phyloP scores from a whole-genome alignment of 2,329 filamentous ascomycete species.

The Cordyceps pruinosa region DNA sequence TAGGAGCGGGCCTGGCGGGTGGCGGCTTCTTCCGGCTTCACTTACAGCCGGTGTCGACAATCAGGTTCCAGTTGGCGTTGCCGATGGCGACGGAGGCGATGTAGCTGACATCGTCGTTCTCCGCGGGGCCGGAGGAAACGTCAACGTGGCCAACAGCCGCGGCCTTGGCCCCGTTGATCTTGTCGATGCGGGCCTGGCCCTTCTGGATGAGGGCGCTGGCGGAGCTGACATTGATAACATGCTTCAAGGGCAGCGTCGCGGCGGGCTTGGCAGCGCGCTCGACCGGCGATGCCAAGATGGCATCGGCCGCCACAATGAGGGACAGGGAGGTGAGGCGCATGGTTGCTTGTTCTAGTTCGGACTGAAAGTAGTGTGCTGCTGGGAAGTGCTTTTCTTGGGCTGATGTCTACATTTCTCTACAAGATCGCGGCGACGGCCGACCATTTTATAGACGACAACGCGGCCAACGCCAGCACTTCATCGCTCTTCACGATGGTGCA shows the following conservation, averaged over 20 bases:
- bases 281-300: slow-evolving; percentile 20
- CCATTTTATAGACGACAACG: background rate
- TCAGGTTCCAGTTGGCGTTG: slow-evolving; percentile 20
- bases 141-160: slow-evolving; percentile 4
- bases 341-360: background rate
- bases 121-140: slow-evolving; percentile 19
- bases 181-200: slow-evolving; percentile 19
- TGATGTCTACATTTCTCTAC: background rate
- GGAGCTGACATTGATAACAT: slow-evolving; percentile 19
- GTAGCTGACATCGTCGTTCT: slow-evolving; percentile 22
- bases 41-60: slow-evolving; percentile 25
- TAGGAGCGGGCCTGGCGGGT: background rate
- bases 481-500: background rate
- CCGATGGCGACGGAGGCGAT: slow-evolving; percentile 22
- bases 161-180: slow-evolving; percentile 18
- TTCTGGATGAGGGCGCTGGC: slow-evolving; percentile 19
- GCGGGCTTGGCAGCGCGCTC: slow-evolving; percentile 16
- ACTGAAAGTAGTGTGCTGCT: background rate
- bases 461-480: background rate
- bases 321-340: slow-evolving; percentile 8
- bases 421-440: background rate
- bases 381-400: background rate
- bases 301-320: slow-evolving; percentile 14
- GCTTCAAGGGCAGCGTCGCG: slow-evolving; percentile 18
- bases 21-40: background rate